Percentiles rank a stretch among this genome's conserved stretches.
Evolutionary conservation across 1,139 yeast genomes (phyloP).

Genomic region (Candida sojae): DNA sequence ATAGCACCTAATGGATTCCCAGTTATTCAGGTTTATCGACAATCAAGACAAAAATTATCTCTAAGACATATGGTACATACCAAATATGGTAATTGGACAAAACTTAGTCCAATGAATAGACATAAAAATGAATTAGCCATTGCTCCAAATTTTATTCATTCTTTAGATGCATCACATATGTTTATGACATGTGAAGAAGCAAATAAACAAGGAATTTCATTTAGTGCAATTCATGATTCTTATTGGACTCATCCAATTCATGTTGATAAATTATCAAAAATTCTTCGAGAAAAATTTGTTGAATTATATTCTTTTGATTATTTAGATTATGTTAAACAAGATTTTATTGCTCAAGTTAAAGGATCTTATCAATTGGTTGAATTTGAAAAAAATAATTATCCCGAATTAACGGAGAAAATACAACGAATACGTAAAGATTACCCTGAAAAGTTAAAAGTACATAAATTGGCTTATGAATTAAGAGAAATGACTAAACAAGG

Average conservation of each 20-base stretch:
- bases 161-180: slow-evolving; percentile 45
- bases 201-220: slow-evolving; percentile 20
- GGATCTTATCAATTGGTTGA: slow-evolving; percentile 38
- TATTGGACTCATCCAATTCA: slow-evolving; percentile 45
- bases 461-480: slow-evolving; percentile 19
- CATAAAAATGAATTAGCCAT: slow-evolving; percentile 38
- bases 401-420: slow-evolving; percentile 19
- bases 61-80: slow-evolving; percentile 5
- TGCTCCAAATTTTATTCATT: slow-evolving; percentile 50
- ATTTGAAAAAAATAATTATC: slow-evolving; percentile 22
- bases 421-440: slow-evolving; percentile 16
- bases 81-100: not conserved
- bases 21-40: slow-evolving; percentile 38
- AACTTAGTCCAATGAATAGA: slow-evolving; percentile 26
- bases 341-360: slow-evolving; percentile 25
- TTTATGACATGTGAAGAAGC: slow-evolving; percentile 36
- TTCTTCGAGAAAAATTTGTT: slow-evolving; percentile 38
- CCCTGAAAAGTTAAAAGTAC: slow-evolving; percentile 8
- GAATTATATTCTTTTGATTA: slow-evolving; percentile 32
- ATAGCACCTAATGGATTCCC: slow-evolving; percentile 45
- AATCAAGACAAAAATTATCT: slow-evolving; percentile 16
- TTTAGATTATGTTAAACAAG: slow-evolving; percentile 26
- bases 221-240: slow-evolving; percentile 48
- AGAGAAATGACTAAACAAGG: slow-evolving; percentile 8
- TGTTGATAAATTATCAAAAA: slow-evolving; percentile 26